Evolutionary conservation across 371 early-diverging fungal genomes (phyloP).

Genomic region (Mortierella sp.): DNA sequence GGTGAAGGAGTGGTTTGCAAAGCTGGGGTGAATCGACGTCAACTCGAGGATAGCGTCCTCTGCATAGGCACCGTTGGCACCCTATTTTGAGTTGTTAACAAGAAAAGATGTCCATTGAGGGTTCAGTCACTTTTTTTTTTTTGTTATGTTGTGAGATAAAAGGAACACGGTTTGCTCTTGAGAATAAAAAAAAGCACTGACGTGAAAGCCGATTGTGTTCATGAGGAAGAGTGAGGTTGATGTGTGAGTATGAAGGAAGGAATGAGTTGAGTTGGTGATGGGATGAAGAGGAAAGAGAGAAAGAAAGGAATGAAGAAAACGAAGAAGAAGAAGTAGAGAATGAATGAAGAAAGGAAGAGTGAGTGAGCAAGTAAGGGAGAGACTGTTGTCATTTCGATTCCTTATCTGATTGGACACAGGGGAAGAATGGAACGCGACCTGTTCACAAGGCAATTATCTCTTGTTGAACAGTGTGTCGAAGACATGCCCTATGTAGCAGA

Average conservation of each 20-base stretch:
- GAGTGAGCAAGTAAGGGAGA: not conserved
- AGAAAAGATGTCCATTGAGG: not conserved
- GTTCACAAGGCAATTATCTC: too few relatives aligned
- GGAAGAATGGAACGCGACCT: too few relatives aligned
- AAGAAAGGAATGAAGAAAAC: not conserved
- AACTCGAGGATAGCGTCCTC: constrained; percentile 56
- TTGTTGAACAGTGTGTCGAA: too few relatives aligned
- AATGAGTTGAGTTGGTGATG: not conserved
- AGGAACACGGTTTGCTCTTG: too few relatives aligned
- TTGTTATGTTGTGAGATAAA: not conserved
- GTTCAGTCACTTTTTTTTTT: not conserved
- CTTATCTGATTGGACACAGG: too few relatives aligned
- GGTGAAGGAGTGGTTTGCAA: constrained; percentile 36
- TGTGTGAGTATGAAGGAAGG: not conserved
- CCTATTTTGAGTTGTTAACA: constrained; percentile 12
- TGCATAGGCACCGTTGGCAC: constrained; percentile 53
- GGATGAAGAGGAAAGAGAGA: not conserved
- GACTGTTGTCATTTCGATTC: too few relatives aligned
- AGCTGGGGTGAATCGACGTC: constrained; percentile 48
- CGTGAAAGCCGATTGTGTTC: constrained; percentile 56
- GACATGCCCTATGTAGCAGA: too few relatives aligned
- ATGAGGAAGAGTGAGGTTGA: constrained; percentile 15
- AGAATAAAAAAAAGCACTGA: constrained; percentile 12
- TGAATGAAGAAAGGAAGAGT: not conserved
- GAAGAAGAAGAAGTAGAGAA: not conserved